Conservation (phyloP, 2,329 filamentous ascomycete species). For the Colletotrichum salicis region DNA sequence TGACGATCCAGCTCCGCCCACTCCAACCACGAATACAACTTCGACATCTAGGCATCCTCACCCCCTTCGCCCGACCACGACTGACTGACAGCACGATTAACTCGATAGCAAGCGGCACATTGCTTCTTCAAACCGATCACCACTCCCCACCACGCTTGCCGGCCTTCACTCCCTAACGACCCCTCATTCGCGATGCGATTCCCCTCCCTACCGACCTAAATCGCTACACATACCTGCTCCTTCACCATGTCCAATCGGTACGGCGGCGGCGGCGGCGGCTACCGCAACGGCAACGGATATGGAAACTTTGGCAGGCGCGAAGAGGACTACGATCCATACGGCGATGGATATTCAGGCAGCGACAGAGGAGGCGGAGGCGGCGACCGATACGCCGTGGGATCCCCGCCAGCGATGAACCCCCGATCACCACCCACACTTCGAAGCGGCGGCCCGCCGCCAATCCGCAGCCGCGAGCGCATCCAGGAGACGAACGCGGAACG, state of each 20-base stretch:
- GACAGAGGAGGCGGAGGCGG: constrained; percentile 48
- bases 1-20: neutral
- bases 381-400: constrained; percentile 52
- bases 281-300: constrained; percentile 55
- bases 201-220: constrained; percentile 18
- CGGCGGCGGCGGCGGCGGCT: constrained; percentile 47
- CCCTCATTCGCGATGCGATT: constrained; percentile 30
- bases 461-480: constrained; percentile 42
- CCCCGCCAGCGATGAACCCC: constrained; percentile 41
- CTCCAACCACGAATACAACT: neutral
- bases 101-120: neutral
- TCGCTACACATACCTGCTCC: constrained; percentile 15
- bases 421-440: constrained; percentile 43
- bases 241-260: constrained; percentile 37
- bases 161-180: neutral
- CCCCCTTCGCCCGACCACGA: neutral
- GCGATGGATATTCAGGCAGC: constrained; percentile 49
- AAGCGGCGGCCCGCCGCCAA: constrained; percentile 42
- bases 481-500: constrained; percentile 63
- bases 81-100: neutral
- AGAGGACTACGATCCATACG: constrained; percentile 64
- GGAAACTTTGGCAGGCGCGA: constrained; percentile 51
- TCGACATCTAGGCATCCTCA: neutral
- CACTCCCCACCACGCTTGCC: neutral
- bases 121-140: neutral